A percentile compares a stretch with the other conserved stretches of the same genome.
Evolutionary conservation across 345 rosid species (phyloP).

Genomic region (Aquilaria sinensis): DNA sequence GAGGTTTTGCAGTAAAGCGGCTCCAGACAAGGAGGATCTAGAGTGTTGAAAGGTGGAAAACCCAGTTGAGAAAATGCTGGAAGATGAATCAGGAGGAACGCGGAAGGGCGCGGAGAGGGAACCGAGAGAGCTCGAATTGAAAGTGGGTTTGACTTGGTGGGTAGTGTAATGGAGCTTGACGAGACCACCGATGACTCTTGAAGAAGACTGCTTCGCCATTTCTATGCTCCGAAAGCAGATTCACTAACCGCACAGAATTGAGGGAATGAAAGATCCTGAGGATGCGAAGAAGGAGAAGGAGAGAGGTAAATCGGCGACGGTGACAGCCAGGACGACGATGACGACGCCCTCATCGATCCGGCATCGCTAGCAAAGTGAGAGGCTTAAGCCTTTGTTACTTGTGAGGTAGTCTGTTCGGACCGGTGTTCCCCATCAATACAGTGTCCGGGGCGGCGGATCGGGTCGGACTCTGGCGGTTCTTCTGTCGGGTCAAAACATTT

Average conservation of each 20-base stretch:
- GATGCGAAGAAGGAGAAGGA: too few species aligned
- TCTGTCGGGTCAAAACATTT: too few species aligned
- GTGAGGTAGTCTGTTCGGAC: too few species aligned
- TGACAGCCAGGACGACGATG: too few species aligned
- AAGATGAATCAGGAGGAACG: constrained; percentile 3
- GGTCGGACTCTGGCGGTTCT: too few species aligned
- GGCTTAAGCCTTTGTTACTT: too few species aligned
- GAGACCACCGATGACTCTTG: constrained; percentile 33
- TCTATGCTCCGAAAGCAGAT: not conserved
- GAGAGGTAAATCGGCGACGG: too few species aligned
- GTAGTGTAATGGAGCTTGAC: constrained; percentile 25
- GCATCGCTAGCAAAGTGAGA: too few species aligned
- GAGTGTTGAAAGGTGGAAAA: constrained; percentile 14
- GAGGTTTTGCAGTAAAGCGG: constrained; percentile 30
- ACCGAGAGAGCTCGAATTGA: constrained; percentile 17
- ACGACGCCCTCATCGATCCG: too few species aligned
- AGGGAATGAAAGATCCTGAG: too few species aligned
- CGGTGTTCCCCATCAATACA: too few species aligned
- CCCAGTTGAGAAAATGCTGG: not conserved
- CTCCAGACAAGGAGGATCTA: constrained; percentile 28
- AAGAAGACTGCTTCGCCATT: constrained; percentile 12
- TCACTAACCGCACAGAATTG: constrained; percentile 2
- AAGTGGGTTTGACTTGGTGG: constrained; percentile 14
- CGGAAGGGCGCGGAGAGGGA: constrained; percentile 14
- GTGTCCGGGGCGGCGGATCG: too few species aligned